Percentiles rank a stretch among this genome's conserved stretches.
Evolutionary conservation across 2,329 filamentous ascomycete species (phyloP).

Genomic region (Fusarium secorum): DNA sequence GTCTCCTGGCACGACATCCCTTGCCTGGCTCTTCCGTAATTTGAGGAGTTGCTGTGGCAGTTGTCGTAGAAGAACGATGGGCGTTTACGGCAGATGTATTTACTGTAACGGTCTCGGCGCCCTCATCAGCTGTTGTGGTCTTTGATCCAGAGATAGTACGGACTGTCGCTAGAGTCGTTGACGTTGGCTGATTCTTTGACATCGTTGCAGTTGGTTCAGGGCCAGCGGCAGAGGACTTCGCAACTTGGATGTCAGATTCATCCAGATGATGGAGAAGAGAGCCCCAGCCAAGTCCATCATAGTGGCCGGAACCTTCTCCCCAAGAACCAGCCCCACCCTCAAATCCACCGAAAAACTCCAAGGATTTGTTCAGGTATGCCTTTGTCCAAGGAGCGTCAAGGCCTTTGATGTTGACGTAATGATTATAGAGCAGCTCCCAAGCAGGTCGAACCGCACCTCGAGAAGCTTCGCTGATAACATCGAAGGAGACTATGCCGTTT

Average conservation of each 20-base stretch:
- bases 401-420: conserved; percentile 26
- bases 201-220: not conserved
- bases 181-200: too few species aligned
- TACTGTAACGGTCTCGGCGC: not conserved
- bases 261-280: not conserved
- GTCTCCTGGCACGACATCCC: not conserved
- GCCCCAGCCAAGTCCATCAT: conserved; percentile 4
- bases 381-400: conserved; percentile 25
- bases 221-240: not conserved
- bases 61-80: not conserved
- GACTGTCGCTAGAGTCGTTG: not conserved
- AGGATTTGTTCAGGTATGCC: conserved; percentile 3
- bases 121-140: not conserved
- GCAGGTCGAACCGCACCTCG: not conserved
- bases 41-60: not conserved
- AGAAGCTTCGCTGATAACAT: conserved; percentile 5
- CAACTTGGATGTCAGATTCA: not conserved
- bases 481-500: conserved; percentile 17
- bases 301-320: not conserved
- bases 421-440: conserved; percentile 20
- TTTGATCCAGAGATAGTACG: not conserved
- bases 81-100: not conserved
- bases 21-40: not conserved
- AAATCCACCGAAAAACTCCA: not conserved
- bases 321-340: not conserved